Evolutionary conservation across 1,284 basidiomycete species (phyloP), one percentile per base, ranked within the genome.

Genomic region (Ceratobasidium sp.): DNA sequence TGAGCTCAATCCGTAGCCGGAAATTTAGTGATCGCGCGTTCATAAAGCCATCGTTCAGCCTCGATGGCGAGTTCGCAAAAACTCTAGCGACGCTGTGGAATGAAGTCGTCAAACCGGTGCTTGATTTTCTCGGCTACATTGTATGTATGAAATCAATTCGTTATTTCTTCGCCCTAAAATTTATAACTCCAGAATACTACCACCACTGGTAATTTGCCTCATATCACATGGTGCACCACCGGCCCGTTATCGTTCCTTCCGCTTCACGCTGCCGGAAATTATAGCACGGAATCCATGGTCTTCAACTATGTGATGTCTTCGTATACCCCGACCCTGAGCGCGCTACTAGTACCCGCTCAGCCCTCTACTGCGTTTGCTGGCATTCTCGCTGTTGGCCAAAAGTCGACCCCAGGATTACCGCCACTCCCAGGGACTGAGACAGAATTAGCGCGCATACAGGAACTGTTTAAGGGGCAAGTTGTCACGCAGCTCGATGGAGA

Each of bases 261-360:
- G 15, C 69, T 72, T 22, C 69, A 72, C 53, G 69, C 69, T 17
- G 56, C 69, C 14, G 69, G 69, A 14, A 19, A 33, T 27, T 72
- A 72, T 36, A 9, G 29, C 27, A 36, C 56, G 2, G 27, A 24
- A 6, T 41, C 36, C 6, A 41, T 41, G 36, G 11, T 41, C 11
- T 62, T 47, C 19, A 48, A 72, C 36, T 41, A 60, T 14, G 56
- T 53, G 1, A 22, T 72, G 15, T 72, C 69, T 19, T 72, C 69
- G 2, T 72, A 72, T 44, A 72, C 57, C 9, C 69, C 69, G 0
- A 60, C 57, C 36, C 45, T 72, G 31, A 62, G 56, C 27, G 44
- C 69, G 2, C 45, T 72, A 2, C 57, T 62, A 33, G 4, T 41
- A 11, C 15, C 54, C 2, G 7, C 19, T 17, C 29, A 19, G 5